Percentiles rank a stretch among this genome's conserved stretches.
These are phyloP conservation scores for Yarrowia sp. DNA, from an alignment of 805 yeast genomes.

Conservation along the genomic window DNA sequence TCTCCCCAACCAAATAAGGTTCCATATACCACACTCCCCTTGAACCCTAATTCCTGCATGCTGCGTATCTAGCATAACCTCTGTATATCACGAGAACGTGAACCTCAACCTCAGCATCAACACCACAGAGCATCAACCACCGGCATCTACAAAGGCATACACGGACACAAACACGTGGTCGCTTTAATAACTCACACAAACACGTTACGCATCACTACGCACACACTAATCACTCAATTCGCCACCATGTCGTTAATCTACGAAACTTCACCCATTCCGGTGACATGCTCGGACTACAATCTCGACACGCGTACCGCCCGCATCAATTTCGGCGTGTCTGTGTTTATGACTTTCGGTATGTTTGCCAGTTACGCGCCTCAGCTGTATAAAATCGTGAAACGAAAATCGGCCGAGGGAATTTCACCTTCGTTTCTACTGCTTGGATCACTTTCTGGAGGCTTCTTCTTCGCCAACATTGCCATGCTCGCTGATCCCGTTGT, in stretches of 20 bases:
- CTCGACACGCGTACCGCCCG: slow-evolving; percentile 8
- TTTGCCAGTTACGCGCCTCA: slow-evolving; percentile 74
- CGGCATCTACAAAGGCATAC: too few relatives aligned
- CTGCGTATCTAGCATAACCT: not conserved
- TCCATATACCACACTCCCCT: not conserved
- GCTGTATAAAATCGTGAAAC: slow-evolving; percentile 54
- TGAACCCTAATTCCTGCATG: not conserved
- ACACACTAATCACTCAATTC: too few relatives aligned
- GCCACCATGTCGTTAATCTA: not conserved
- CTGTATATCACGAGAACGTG: not conserved
- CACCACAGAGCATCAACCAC: too few relatives aligned
- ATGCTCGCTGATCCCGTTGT: slow-evolving; percentile 61
- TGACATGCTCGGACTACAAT: not conserved
- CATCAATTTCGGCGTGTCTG: slow-evolving; percentile 50
- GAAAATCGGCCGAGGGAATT: slow-evolving; percentile 72
- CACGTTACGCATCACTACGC: not conserved
- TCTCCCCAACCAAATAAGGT: not conserved
- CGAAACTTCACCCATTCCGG: not conserved
- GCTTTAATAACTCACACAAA: not conserved
- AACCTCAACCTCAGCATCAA: not conserved
- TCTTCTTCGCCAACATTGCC: slow-evolving; percentile 64
- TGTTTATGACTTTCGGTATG: slow-evolving; percentile 62
- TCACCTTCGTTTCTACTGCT: slow-evolving; percentile 69
- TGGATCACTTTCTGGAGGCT: slow-evolving; percentile 67
- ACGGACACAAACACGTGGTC: too few relatives aligned